These are phyloP conservation scores for Cenchrus fungigraminus DNA, from an alignment of 176 grass and related monocot species.

Conservation along the genomic window DNA sequence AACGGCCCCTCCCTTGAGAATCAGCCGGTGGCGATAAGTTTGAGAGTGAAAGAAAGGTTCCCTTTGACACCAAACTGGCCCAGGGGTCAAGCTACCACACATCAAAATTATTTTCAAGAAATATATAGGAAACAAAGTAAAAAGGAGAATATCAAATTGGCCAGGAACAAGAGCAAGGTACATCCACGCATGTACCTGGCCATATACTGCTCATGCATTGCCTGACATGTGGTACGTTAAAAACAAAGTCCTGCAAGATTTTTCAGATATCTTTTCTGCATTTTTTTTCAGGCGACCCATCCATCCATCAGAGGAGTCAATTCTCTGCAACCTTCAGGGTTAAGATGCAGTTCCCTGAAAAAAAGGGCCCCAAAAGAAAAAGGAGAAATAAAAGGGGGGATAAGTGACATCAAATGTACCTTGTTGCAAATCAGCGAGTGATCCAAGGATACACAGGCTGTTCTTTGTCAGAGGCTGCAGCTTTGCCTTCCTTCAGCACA, in stretches of 20 bases:
- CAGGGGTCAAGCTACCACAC: not conserved
- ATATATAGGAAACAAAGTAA: not conserved
- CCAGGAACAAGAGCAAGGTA: constrained; percentile 41
- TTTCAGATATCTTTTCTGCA: constrained; percentile 12
- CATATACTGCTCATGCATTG: not conserved
- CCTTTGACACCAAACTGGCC: constrained; percentile 8
- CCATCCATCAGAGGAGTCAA: constrained; percentile 29
- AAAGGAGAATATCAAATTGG: not conserved
- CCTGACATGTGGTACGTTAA: constrained; percentile 1
- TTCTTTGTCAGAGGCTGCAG: constrained; percentile 7
- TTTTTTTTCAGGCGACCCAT: constrained; percentile 23
- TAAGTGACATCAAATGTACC: constrained; percentile 43
- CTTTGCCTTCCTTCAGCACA: constrained; percentile 33
- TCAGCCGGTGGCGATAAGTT: constrained; percentile 28
- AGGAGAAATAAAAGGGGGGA: not conserved
- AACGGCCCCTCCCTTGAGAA: constrained; percentile 17
- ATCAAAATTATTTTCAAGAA: not conserved
- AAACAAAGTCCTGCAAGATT: constrained; percentile 13
- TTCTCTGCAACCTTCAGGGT: not conserved
- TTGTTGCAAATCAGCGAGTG: constrained; percentile 33
- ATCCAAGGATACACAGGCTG: constrained; percentile 35
- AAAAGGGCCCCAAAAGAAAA: constrained; percentile 25
- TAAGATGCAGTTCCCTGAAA: constrained; percentile 28
- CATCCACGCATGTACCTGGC: constrained; percentile 51
- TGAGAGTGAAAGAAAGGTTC: constrained; percentile 40